A percentile compares a stretch with the other conserved stretches of the same genome.
phyloP scores from a whole-genome alignment of 805 yeast species.

The Maudiozyma turicensis region DNA sequence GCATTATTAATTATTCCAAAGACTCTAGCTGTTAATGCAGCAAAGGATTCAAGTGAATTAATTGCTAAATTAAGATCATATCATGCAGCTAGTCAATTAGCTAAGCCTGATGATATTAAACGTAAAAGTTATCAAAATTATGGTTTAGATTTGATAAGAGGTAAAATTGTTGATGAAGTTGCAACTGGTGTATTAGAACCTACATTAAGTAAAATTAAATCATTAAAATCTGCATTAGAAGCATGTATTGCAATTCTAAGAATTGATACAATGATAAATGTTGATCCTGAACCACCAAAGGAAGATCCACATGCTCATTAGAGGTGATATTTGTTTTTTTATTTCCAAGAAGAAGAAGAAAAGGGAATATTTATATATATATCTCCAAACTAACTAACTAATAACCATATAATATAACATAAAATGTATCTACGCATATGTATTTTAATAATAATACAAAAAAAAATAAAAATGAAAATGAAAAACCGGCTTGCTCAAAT shows the following conservation, averaged over 20 bases:
- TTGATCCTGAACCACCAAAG: slow-evolving; percentile 87
- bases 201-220: slow-evolving; percentile 82
- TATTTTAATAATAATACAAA: too few species aligned
- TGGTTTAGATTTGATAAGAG: slow-evolving; percentile 85
- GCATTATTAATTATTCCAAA: slow-evolving; percentile 89
- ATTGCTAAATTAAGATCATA: slow-evolving; percentile 93
- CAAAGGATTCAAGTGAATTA: slow-evolving; percentile 90
- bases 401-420: too few species aligned
- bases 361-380: not conserved
- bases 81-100: slow-evolving; percentile 89
- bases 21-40: slow-evolving; percentile 94
- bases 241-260: slow-evolving; percentile 96
- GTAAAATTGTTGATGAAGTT: slow-evolving; percentile 82
- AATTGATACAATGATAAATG: slow-evolving; percentile 96
- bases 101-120: slow-evolving; percentile 73
- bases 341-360: not conserved
- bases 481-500: too few species aligned
- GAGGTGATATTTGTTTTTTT: not conserved
- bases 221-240: slow-evolving; percentile 91
- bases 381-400: not conserved
- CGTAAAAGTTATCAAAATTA: slow-evolving; percentile 80
- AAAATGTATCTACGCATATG: too few species aligned
- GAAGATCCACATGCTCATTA: slow-evolving; percentile 85
- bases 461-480: too few species aligned
- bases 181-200: slow-evolving; percentile 90